Evolutionary conservation across 108 stramenopile species (phyloP).

Genomic region (Stephanodiscus minutulus): DNA sequence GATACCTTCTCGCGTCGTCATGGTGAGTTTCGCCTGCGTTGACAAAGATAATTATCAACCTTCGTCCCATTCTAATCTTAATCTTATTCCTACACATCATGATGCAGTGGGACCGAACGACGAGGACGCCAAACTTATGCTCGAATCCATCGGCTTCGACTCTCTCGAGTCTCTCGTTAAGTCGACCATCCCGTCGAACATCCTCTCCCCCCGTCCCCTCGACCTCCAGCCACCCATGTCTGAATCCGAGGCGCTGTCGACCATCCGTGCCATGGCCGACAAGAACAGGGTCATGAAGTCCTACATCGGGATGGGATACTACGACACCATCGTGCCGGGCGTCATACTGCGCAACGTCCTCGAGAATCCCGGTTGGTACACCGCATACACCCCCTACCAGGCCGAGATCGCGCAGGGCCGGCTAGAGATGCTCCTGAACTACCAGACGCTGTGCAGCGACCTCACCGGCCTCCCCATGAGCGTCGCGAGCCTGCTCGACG

Average conservation of each 20-base stretch:
- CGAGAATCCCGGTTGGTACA: slow-evolving; percentile 99
- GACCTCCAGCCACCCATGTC: slow-evolving; percentile 79
- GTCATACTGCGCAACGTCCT: slow-evolving; percentile 98
- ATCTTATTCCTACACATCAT: background rate
- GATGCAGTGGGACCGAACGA: slow-evolving; percentile 86
- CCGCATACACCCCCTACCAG: slow-evolving; percentile 99
- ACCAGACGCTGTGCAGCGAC: slow-evolving; percentile 98
- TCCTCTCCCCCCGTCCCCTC: slow-evolving; percentile 72
- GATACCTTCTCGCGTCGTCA: slow-evolving; percentile 86
- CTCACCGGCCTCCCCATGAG: slow-evolving; percentile 97
- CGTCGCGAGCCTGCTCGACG: slow-evolving; percentile 96
- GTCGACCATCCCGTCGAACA: slow-evolving; percentile 92
- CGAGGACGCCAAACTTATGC: slow-evolving; percentile 81
- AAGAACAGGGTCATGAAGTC: slow-evolving; percentile 96
- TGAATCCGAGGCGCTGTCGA: slow-evolving; percentile 91
- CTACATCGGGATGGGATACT: slow-evolving; percentile 98
- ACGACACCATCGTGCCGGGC: slow-evolving; percentile 93
- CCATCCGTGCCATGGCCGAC: slow-evolving; percentile 61
- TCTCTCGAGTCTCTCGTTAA: slow-evolving; percentile 87
- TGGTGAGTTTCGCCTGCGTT: slow-evolving; percentile 55
- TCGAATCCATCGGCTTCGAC: slow-evolving; percentile 86
- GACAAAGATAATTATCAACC: background rate
- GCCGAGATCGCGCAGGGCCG: slow-evolving; percentile 99
- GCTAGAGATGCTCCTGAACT: slow-evolving; percentile 98
- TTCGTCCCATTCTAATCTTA: background rate